phyloP scores from a whole-genome alignment of 805 yeast species.

The Isabelozyma gotoi region DNA sequence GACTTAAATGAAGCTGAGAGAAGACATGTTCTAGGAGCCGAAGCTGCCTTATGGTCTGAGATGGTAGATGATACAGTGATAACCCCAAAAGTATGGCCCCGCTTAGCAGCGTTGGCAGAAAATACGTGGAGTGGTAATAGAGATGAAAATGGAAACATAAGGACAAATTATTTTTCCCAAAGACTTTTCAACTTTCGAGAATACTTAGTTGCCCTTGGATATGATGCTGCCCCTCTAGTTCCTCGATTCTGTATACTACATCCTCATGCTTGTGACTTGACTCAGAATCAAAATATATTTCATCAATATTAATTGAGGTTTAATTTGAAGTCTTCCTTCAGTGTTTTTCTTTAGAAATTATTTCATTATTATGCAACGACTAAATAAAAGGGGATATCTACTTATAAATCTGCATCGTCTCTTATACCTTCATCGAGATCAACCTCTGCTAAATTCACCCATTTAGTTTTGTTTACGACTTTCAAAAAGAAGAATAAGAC shows the following conservation, averaged over 20 bases:
- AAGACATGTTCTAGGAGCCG: conserved; percentile 36
- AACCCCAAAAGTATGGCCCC: conserved; percentile 36
- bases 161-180: conserved; percentile 29
- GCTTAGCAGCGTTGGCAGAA: conserved; percentile 43
- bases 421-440: conserved; percentile 55
- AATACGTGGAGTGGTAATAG: conserved; percentile 41
- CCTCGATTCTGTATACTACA: conserved; percentile 35
- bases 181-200: conserved; percentile 40
- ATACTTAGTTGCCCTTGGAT: conserved; percentile 34
- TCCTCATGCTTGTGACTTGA: conserved; percentile 39
- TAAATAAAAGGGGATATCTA: background rate
- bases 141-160: conserved; percentile 23
- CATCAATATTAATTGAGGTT: too few relatives aligned
- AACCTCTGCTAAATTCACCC: conserved; percentile 42
- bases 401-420: conserved; percentile 21
- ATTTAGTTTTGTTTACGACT: conserved; percentile 38
- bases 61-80: conserved; percentile 32
- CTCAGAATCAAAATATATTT: conserved; percentile 7
- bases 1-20: conserved; percentile 28
- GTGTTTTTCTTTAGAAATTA: conserved; percentile 1
- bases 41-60: conserved; percentile 41
- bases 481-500: conserved; percentile 39
- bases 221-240: conserved; percentile 31
- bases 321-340: background rate
- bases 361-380: background rate